A percentile compares a stretch with the other conserved stretches of the same genome.
These are phyloP conservation scores for Litsea cubeba DNA, from an alignment of 164 flowering plant species.

Conservation along the genomic window DNA sequence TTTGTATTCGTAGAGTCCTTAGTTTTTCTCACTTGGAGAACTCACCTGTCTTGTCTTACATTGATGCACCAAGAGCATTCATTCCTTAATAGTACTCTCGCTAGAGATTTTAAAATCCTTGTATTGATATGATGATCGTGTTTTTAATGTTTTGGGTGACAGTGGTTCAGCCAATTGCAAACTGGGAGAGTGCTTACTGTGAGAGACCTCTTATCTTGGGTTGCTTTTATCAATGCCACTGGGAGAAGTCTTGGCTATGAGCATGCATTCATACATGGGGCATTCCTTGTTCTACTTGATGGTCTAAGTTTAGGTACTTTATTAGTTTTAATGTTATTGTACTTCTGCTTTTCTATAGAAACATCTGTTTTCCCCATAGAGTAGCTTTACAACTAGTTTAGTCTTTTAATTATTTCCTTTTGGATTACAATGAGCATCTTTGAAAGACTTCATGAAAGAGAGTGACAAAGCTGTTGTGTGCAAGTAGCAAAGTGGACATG, in stretches of 20 bases:
- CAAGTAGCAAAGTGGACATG: no score
- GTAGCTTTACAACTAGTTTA: background rate
- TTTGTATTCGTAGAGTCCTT: no score
- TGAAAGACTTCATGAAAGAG: no score
- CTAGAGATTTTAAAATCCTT: no score
- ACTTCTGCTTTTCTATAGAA: background rate
- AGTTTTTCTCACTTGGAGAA: no score
- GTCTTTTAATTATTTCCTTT: background rate
- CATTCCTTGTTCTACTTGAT: constrained; percentile 89
- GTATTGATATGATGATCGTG: no score
- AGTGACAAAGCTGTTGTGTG: no score
- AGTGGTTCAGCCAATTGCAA: constrained; percentile 81
- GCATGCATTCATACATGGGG: constrained; percentile 75
- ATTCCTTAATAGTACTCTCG: no score
- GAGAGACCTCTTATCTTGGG: constrained; percentile 94
- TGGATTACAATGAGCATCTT: background rate
- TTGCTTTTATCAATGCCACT: constrained; percentile 57
- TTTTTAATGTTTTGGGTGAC: constrained; percentile 7
- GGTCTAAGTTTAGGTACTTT: constrained; percentile 79
- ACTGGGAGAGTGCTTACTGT: constrained; percentile 70
- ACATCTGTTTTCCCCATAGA: background rate
- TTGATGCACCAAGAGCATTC: no score
- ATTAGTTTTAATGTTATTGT: background rate
- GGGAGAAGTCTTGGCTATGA: constrained; percentile 43
- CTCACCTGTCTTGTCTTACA: no score